Percentiles rank a stretch among this genome's conserved stretches.
phyloP scores from a whole-genome alignment of 352 stramenopile species.

The Phytophthora idaei region DNA sequence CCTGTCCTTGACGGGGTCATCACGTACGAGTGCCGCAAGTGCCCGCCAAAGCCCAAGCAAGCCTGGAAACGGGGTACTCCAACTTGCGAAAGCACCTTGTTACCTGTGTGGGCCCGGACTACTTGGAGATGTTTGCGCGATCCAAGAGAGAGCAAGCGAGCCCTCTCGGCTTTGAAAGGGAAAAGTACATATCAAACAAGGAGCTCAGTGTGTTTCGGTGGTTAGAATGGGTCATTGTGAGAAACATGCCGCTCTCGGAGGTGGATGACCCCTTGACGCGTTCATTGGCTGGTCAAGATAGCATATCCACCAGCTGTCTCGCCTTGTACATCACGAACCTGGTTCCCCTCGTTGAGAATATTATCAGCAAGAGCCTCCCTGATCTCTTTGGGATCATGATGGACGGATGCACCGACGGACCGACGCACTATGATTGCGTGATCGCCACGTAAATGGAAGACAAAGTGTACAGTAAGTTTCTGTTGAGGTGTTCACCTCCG shows the following conservation, averaged over 20 bases:
- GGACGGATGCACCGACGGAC: not conserved
- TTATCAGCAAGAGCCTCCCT: not conserved
- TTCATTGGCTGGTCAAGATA: not conserved
- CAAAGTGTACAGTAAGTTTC: not conserved
- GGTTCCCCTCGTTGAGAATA: not conserved
- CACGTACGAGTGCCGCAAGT: constrained; percentile 8
- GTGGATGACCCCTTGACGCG: constrained; percentile 8
- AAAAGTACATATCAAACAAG: not conserved
- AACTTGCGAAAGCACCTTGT: constrained; percentile 13
- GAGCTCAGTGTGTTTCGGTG: constrained; percentile 5
- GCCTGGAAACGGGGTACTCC: constrained; percentile 12
- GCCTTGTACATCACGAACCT: not conserved
- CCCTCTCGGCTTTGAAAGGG: constrained; percentile 5
- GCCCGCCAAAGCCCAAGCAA: constrained; percentile 7
- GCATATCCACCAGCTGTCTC: not conserved
- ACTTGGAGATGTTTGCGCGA: not conserved
- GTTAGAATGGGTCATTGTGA: constrained; percentile 11
- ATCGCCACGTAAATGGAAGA: not conserved
- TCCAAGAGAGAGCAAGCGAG: constrained; percentile 2
- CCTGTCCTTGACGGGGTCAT: not conserved
- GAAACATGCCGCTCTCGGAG: constrained; percentile 12
- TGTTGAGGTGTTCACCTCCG: not conserved
- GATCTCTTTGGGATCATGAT: not conserved
- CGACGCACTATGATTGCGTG: not conserved
- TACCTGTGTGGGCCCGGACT: constrained; percentile 5